Evolutionary conservation across 495 filamentous ascomycete species (phyloP), one percentile per base, ranked within the genome.

Genomic region (Aspergillus taichungensis): DNA sequence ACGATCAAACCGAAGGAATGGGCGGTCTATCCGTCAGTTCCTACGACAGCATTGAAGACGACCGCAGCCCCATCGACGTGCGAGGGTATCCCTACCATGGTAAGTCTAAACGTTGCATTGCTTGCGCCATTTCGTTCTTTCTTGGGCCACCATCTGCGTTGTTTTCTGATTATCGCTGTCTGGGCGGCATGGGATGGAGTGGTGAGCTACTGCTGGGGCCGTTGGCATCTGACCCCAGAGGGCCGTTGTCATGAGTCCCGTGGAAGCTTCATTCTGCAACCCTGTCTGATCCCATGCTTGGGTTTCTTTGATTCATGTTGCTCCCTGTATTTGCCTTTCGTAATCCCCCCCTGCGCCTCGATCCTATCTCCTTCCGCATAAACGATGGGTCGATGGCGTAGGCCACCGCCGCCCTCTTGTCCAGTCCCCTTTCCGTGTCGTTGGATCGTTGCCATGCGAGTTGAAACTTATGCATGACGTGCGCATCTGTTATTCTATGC

Each of bases 21-120:
- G 69, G 69, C 34, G 69, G 69, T 13, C 49, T 73, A 9, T 73
- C 69, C 11, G 69, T 73, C 56, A 73, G 69, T 52, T 73, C 69
- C 32, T 73, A 73, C 52, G 69, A 73, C 40, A 71, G 67, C 46
- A 62, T 73, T 47, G 69, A 73, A 6, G 67, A 71, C 47, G 69
- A 73, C 27, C 67, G 65, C 43, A 60, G 52, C 36, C 63, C 67
- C 30, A 57, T 71, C 40, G 69, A 72, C 61, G 53, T 71, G 33
- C 52, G 66, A 49, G 63, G 61, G 34, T 71, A 72, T 59, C 63
- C 66, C 28, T 71, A 69, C 64, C 63, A 68, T 55, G 60, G 66
- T 72, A 66, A 55, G 66, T 57, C 44, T 49, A 52, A 42, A 58
- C 11, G 62, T 62, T 65, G 62, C 66, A 61, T 63, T 53, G 51